phyloP scores from a whole-genome alignment of 2,329 filamentous ascomycete genomes.

The Parastagonospora avenae region DNA sequence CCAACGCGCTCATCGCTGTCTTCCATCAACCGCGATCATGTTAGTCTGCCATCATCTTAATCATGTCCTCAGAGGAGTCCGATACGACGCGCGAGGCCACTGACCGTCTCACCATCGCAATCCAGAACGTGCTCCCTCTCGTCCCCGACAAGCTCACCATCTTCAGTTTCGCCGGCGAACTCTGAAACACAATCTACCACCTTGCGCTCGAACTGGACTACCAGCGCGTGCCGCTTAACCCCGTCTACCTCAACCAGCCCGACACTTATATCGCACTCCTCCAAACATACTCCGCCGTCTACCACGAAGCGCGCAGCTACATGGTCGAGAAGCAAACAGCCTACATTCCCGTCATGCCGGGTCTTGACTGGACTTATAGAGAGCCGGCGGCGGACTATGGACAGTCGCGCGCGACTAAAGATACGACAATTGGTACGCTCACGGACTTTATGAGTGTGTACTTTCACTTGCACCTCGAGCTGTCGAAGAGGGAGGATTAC shows the following conservation, averaged over 20 bases:
- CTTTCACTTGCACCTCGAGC: constrained; percentile 6
- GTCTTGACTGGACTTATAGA: constrained; percentile 3
- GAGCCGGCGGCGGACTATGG: background rate
- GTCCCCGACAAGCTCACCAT: background rate
- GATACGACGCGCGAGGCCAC: background rate
- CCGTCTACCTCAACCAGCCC: constrained; percentile 1
- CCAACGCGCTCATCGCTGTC: too few species aligned
- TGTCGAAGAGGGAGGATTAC: background rate
- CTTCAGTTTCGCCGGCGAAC: constrained; percentile 5
- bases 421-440: constrained; percentile 5
- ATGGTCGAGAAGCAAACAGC: background rate
- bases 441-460: constrained; percentile 2
- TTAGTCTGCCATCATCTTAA: too few species aligned
- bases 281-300: background rate
- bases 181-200: constrained; percentile 4
- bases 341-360: constrained; percentile 5
- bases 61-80: too few species aligned
- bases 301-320: too few species aligned
- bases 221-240: constrained; percentile 1
- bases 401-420: background rate
- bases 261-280: background rate
- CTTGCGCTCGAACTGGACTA: background rate
- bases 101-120: background rate
- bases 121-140: background rate
- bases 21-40: too few species aligned